These are phyloP conservation scores for Tetrahymena borealis DNA, from an alignment of 73 alveolate species.

Conservation along the genomic window DNA sequence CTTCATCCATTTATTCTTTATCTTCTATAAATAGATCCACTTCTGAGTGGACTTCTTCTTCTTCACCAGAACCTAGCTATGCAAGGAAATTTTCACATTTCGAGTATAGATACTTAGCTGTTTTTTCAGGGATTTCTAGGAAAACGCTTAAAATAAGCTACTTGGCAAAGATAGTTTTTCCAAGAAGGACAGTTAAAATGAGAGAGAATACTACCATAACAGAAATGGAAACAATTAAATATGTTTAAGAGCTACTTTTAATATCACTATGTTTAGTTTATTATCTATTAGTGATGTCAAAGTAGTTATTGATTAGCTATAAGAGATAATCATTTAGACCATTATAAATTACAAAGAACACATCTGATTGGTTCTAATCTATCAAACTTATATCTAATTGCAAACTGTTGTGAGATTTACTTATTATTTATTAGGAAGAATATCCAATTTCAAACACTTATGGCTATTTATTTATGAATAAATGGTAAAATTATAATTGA, in stretches of 20 bases:
- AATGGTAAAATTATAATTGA: background rate
- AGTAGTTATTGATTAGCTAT: background rate
- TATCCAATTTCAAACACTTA: background rate
- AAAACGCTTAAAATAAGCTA: conserved; percentile 20
- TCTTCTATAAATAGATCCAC: conserved; percentile 1
- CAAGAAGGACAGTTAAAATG: background rate
- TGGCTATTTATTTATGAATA: background rate
- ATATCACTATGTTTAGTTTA: background rate
- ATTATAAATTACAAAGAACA: background rate
- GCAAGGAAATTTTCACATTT: conserved; percentile 38
- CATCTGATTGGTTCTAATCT: background rate
- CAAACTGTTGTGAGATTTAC: background rate
- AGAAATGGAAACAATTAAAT: background rate
- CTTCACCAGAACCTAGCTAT: conserved; percentile 28
- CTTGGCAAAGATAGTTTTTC: background rate
- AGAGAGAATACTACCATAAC: background rate
- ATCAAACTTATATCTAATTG: background rate
- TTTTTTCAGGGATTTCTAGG: conserved; percentile 38
- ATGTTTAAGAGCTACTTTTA: background rate
- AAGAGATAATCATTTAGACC: background rate
- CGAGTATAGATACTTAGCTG: conserved; percentile 29
- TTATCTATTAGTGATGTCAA: background rate
- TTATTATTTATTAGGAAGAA: background rate
- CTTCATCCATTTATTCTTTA: conserved; percentile 29
- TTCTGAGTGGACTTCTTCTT: conserved; percentile 35